These are phyloP conservation scores for Sphaerulina populicola DNA, from an alignment of 2,329 filamentous ascomycete species.

Conservation along the genomic window DNA sequence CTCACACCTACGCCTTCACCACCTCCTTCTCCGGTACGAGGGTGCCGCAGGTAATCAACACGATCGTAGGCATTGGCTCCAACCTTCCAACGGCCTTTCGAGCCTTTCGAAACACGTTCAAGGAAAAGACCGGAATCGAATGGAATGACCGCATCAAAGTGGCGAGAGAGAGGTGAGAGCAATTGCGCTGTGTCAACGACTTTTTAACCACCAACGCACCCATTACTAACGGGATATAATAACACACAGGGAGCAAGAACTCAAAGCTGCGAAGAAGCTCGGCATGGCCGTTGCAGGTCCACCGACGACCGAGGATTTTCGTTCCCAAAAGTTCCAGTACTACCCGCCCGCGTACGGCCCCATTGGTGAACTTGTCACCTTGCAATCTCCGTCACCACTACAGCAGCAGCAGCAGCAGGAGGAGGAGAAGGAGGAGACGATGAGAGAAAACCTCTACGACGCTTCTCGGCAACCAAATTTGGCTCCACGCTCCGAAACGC, in stretches of 20 bases:
- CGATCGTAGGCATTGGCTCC: slow-evolving; percentile 30
- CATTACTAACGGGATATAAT: not conserved
- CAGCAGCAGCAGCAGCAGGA: not conserved
- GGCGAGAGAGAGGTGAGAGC: slow-evolving; percentile 16
- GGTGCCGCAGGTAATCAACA: slow-evolving; percentile 16
- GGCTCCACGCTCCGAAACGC: not conserved
- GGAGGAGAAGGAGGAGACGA: not conserved
- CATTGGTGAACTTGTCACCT: not conserved
- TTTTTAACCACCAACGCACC: not conserved
- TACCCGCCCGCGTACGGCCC: slow-evolving; percentile 13
- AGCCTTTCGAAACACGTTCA: slow-evolving; percentile 36
- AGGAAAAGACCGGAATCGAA: slow-evolving; percentile 33
- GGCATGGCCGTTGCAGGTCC: not conserved
- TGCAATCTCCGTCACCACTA: not conserved
- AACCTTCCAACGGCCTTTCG: slow-evolving; percentile 31
- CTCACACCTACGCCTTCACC: slow-evolving; percentile 54
- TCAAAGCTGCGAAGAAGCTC: not conserved
- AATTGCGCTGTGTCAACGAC: not conserved
- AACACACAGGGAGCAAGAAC: not conserved
- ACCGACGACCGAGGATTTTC: not conserved
- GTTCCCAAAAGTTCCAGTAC: slow-evolving; percentile 12
- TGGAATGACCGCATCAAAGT: slow-evolving; percentile 37
- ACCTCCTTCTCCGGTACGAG: slow-evolving; percentile 27
- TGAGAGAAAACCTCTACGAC: not conserved
- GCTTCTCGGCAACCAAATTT: not conserved